Evolutionary conservation across 1,139 yeast genomes (phyloP).

Genomic region (Yamadazyma diddensiae): DNA sequence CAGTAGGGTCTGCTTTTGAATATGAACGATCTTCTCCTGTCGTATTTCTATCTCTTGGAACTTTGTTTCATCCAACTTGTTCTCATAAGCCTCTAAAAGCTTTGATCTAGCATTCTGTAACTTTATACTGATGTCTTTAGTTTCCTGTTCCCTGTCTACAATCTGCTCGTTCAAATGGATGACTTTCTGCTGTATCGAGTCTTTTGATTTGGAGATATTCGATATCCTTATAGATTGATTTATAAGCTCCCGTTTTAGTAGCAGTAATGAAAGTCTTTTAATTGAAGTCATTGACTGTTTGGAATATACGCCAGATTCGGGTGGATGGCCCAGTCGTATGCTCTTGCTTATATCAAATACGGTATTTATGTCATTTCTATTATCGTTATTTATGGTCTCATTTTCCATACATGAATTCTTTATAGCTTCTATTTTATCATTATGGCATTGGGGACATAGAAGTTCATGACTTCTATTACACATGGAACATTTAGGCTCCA

Average conservation of each 20-base stretch:
- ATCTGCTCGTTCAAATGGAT: slow-evolving; percentile 14
- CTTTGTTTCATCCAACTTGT: slow-evolving; percentile 1
- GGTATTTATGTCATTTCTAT: slow-evolving; percentile 25
- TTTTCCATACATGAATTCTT: slow-evolving; percentile 25
- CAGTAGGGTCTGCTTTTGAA: slow-evolving; percentile 27
- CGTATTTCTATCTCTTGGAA: slow-evolving; percentile 8
- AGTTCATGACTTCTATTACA: no score
- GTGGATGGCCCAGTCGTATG: slow-evolving; percentile 14
- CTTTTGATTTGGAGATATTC: slow-evolving; percentile 21
- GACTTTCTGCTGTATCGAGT: slow-evolving; percentile 16
- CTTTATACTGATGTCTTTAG: slow-evolving; percentile 8
- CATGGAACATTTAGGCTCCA: no score
- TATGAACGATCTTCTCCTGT: slow-evolving; percentile 23
- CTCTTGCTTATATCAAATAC: slow-evolving; percentile 21
- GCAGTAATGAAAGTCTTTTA: slow-evolving; percentile 40
- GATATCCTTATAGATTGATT: slow-evolving; percentile 23
- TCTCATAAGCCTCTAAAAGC: neutral
- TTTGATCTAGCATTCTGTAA: neutral
- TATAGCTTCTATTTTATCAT: slow-evolving; percentile 19
- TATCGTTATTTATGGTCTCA: slow-evolving; percentile 19
- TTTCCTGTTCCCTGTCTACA: slow-evolving; percentile 12
- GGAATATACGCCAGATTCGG: slow-evolving; percentile 5
- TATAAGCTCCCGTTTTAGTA: slow-evolving; percentile 36
- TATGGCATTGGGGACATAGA: slow-evolving; percentile 22
- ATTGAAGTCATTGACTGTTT: slow-evolving; percentile 19